phyloP scores from a whole-genome alignment of 371 early-diverging fungal genomes.

The Nematocida sp. region DNA sequence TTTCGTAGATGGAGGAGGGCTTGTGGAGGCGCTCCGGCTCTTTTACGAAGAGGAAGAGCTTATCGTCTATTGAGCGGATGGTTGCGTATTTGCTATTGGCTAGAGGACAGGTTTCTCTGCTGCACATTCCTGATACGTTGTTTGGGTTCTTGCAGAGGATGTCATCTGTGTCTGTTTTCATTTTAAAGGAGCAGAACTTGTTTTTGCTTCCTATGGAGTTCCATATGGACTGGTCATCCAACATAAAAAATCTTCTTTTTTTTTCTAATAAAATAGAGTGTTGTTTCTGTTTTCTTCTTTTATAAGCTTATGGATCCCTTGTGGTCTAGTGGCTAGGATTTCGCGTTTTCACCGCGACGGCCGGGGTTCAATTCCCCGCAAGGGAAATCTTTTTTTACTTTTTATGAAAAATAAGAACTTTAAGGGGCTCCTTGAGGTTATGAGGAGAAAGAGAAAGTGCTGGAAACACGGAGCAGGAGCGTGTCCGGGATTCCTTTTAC shows the following conservation, averaged over 20 bases:
- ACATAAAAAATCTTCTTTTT: constrained; percentile 36
- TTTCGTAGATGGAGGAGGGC: constrained; percentile 89
- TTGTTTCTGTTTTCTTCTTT: not conserved
- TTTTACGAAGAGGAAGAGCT: constrained; percentile 71
- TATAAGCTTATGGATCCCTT: constrained; percentile 23
- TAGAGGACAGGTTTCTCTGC: constrained; percentile 87
- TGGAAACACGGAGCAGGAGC: too few species aligned
- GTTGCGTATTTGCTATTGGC: constrained; percentile 97
- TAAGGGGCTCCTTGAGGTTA: not conserved
- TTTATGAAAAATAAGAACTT: constrained; percentile 27
- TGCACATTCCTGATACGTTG: constrained; percentile 95
- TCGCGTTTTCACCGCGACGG: constrained; percentile 61
- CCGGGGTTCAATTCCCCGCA: constrained; percentile 60
- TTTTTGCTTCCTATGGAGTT: constrained; percentile 59
- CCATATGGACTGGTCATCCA: constrained; percentile 66
- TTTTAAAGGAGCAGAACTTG: constrained; percentile 60
- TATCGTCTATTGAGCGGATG: constrained; percentile 79
- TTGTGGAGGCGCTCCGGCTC: constrained; percentile 90
- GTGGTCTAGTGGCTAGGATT: constrained; percentile 58
- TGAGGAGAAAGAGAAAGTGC: not conserved
- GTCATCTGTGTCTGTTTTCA: constrained; percentile 73
- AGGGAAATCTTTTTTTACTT: constrained; percentile 56
- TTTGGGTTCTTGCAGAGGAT: constrained; percentile 88
- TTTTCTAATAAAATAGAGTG: not conserved
- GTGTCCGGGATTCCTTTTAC: constrained; percentile 1